Conservation (phyloP, 2,329 filamentous ascomycete species). For the Cladosporium sp. region DNA sequence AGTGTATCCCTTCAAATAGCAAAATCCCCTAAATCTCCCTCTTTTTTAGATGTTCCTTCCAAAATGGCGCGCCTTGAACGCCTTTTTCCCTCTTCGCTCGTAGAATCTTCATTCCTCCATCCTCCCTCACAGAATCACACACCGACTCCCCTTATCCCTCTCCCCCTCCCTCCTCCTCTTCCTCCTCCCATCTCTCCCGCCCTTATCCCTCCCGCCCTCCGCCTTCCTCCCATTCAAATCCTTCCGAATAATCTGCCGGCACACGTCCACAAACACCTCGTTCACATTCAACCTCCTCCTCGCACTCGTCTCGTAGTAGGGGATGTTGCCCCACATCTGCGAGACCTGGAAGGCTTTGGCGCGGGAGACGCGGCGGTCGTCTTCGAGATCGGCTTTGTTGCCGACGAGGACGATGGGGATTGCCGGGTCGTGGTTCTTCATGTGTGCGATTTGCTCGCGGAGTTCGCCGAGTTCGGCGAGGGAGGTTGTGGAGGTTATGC, state of each 20-base stretch:
- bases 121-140: slow-evolving; percentile 24
- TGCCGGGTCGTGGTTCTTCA: slow-evolving; percentile 73
- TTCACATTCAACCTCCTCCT: slow-evolving; percentile 83
- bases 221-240: slow-evolving; percentile 23
- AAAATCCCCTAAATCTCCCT: neutral
- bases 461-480: slow-evolving; percentile 77
- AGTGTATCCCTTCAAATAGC: neutral
- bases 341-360: slow-evolving; percentile 80
- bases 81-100: neutral
- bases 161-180: slow-evolving; percentile 7
- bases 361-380: slow-evolving; percentile 75
- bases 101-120: neutral
- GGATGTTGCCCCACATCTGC: slow-evolving; percentile 82
- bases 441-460: slow-evolving; percentile 84
- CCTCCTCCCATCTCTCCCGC: slow-evolving; percentile 4
- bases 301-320: slow-evolving; percentile 89
- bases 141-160: slow-evolving; percentile 19
- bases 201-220: neutral
- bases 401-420: slow-evolving; percentile 81
- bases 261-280: slow-evolving; percentile 67
- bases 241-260: slow-evolving; percentile 40
- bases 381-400: slow-evolving; percentile 88
- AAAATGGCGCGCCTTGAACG: neutral
- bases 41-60: neutral
- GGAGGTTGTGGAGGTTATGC: slow-evolving; percentile 83